These are phyloP conservation scores for Calvatia gigantea DNA, from an alignment of 768 basidiomycete genomes.

Conservation along the genomic window DNA sequence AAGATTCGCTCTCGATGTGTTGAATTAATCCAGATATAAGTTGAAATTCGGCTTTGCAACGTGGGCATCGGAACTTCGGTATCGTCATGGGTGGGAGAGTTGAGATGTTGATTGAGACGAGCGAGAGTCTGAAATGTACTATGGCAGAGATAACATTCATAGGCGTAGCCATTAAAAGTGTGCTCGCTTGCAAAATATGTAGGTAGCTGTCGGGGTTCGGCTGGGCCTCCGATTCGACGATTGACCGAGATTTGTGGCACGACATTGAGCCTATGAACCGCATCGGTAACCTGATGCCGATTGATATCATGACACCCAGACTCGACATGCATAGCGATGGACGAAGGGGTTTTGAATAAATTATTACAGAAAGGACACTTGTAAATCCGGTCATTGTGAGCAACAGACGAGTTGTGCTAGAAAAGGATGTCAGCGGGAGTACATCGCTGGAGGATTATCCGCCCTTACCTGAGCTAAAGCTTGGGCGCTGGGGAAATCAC, in stretches of 20 bases:
- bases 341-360: conserved; percentile 43
- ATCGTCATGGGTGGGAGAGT: conserved; percentile 55
- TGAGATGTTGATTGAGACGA: conserved; percentile 58
- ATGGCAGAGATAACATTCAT: conserved; percentile 67
- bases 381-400: conserved; percentile 28
- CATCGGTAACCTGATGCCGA: conserved; percentile 36
- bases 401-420: conserved; percentile 32
- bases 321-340: conserved; percentile 63
- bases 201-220: conserved; percentile 12
- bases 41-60: conserved; percentile 40
- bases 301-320: conserved; percentile 50
- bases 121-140: conserved; percentile 32
- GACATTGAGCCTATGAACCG: conserved; percentile 40
- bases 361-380: conserved; percentile 35
- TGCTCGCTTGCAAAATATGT: conserved; percentile 28
- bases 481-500: conserved; percentile 9
- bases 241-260: conserved; percentile 55
- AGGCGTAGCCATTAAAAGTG: conserved; percentile 45
- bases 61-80: conserved; percentile 55
- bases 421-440: conserved; percentile 22
- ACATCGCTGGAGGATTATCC: conserved; percentile 44
- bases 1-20: conserved; percentile 63
- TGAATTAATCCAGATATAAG: conserved; percentile 58
- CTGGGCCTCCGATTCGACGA: conserved; percentile 41
- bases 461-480: conserved; percentile 43